phyloP scores from a whole-genome alignment of 257 asterid genomes.

The Buddleja alternifolia region DNA sequence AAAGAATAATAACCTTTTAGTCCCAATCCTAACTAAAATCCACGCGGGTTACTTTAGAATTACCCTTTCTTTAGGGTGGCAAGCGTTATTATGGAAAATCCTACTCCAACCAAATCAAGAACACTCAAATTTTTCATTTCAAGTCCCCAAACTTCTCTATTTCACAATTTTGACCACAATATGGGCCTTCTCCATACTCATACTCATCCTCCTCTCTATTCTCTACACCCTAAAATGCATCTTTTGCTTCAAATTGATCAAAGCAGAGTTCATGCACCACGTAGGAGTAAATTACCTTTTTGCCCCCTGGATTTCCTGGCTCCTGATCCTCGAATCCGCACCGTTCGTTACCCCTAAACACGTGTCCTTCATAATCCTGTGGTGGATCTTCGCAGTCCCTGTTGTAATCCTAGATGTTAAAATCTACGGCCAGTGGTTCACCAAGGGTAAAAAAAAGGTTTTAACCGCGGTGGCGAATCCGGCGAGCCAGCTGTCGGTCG shows the following conservation, averaged over 20 bases:
- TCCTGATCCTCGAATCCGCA: constrained; percentile 56
- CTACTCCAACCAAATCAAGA: constrained; percentile 43
- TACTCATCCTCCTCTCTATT: constrained; percentile 48
- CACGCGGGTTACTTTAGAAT: constrained; percentile 76
- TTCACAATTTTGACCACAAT: constrained; percentile 26
- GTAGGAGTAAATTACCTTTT: constrained; percentile 72
- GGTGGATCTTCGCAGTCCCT: constrained; percentile 64
- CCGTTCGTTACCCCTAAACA: constrained; percentile 47
- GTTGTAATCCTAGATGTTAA: constrained; percentile 59
- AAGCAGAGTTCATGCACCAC: constrained; percentile 57
- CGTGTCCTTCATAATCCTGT: constrained; percentile 31
- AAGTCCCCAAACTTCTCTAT: constrained; percentile 31
- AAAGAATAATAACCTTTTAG: neutral
- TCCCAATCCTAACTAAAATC: constrained; percentile 40
- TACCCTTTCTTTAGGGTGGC: constrained; percentile 58
- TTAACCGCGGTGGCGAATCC: constrained; percentile 69
- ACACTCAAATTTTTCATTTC: constrained; percentile 20
- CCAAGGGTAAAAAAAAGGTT: constrained; percentile 48
- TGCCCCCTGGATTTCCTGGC: constrained; percentile 84
- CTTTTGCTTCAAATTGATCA: constrained; percentile 44
- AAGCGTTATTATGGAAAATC: constrained; percentile 64
- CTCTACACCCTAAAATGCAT: constrained; percentile 54
- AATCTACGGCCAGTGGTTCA: constrained; percentile 78
- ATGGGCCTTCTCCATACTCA: constrained; percentile 51
- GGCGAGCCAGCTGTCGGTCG: constrained; percentile 61